Percentiles rank a stretch among this genome's conserved stretches.
phyloP scores from a whole-genome alignment of 108 stramenopile species.

The Cyclotella atomus region DNA sequence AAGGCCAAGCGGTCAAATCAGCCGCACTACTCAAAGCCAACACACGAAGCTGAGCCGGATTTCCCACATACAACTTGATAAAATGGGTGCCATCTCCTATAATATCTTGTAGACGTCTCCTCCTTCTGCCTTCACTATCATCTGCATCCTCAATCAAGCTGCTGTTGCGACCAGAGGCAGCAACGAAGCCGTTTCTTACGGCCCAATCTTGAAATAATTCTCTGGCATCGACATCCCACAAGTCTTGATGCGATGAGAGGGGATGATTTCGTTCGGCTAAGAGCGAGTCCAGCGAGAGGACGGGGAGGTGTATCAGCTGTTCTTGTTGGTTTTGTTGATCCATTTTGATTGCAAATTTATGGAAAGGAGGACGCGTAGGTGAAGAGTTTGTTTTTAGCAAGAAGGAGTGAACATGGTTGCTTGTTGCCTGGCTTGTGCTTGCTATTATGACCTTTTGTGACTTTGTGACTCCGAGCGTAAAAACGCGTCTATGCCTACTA shows the following conservation, averaged over 20 bases:
- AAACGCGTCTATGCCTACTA: too few species aligned
- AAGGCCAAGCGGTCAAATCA: conserved; percentile 58
- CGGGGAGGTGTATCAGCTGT: conserved; percentile 38
- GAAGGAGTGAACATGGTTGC: too few species aligned
- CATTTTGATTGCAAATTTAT: neutral
- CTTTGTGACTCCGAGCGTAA: too few species aligned
- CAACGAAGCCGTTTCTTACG: neutral
- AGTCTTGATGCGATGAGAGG: conserved; percentile 9
- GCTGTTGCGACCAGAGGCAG: neutral
- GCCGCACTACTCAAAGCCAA: conserved; percentile 46
- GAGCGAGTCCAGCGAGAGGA: conserved; percentile 31
- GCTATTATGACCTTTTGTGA: too few species aligned
- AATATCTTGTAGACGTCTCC: conserved; percentile 25
- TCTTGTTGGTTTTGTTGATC: conserved; percentile 10
- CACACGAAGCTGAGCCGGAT: conserved; percentile 49
- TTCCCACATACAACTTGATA: conserved; percentile 47
- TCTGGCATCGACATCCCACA: conserved; percentile 20
- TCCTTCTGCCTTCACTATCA: conserved; percentile 6
- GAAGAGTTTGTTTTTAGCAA: too few species aligned
- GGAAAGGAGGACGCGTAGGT: too few species aligned
- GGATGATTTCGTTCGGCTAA: conserved; percentile 28
- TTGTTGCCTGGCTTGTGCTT: too few species aligned
- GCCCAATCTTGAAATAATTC: conserved; percentile 1
- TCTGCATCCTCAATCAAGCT: neutral
- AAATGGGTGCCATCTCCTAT: conserved; percentile 52